Evolutionary conservation across 208 protist genomes (phyloP), one percentile per base, ranked within the genome.

Genomic region (Borovskyia barvae): DNA sequence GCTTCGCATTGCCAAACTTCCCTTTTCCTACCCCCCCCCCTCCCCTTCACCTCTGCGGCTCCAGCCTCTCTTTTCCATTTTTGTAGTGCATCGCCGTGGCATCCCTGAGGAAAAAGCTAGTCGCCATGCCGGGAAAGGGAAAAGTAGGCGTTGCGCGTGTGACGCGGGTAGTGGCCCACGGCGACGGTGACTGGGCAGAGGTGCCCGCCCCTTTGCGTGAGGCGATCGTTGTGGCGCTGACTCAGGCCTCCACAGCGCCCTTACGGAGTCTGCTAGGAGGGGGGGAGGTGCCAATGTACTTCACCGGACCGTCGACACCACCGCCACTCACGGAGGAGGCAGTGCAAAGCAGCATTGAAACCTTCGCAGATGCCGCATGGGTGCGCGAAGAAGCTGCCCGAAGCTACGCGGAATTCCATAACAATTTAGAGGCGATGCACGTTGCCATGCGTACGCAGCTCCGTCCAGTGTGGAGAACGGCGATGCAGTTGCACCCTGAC

Each of bases 331-430:
- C 84, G 17, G 87, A 94, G 42, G 74, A 50, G 30, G 59, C 59
- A 28, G 60, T 94, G 48, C 81, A 92, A 65, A 72, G 69, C 39
- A 87, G 82, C 54, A 73, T 94, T 15, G 63, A 62, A 0, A 92
- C 82, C n/a, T 94, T 94, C 54, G 80, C 77, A 42, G 87, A 94
- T 42, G 87, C 71, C 0, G 69, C 58, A 29, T 77, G 75, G 74
- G 64, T 91, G 56, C 83, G 87, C 8, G 72, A 76, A 28, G 63
- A 90, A 75, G 78, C 82, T 15, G 81, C 88, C 41, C 83, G 87
- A 28, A 78, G 64, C 70, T 90, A 74, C 35, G 84, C 82, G 9
- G 77, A 85, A 66, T 85, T 94, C 30, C 87, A 94, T 72, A 94
- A 94, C 77, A 85, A 19, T 42, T 42, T 94, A n/a, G 87, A 91